Evolutionary conservation across 345 rosid species (phyloP), one percentile per base, ranked within the genome.

Genomic region (Syzygium oleosum): DNA sequence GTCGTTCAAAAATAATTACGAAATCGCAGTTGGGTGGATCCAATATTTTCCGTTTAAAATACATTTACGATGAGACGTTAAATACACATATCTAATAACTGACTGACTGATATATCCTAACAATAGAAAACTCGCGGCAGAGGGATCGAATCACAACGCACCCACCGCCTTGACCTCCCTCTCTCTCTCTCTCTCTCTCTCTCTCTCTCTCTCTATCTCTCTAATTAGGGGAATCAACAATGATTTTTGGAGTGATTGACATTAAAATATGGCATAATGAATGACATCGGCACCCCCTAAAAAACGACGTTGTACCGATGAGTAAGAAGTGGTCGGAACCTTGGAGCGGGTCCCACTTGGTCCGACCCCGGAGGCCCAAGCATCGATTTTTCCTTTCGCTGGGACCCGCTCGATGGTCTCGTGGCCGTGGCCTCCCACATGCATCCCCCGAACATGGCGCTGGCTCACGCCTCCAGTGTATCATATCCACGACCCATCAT

Each of bases 31-130:
- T 1, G 80, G 38, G 3, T 19, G 49, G 46, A 34, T 19, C 1
- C 25, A 1, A 73, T 11, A 34, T 73, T 13, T 73, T 73, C 38
- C 1, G 7, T 9, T 5, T 19, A 19, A 73, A 73, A 38, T 34
- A 19, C 21, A 19, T 19, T 73, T 34, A 5, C 14, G 7, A 73
- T 19, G 34, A 73, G 12, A 73, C 2, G 12, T 22, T 12, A 0
- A 0, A 19, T 38, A 4, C 13, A 5, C 1, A 4, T 5, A 38
- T 73, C 22, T 73, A 19, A 4, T 8, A 0, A 9, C 19, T 1
- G 11, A 34, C 4, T 4, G 1, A 2, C 13, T 7, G 6, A 14
- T 9, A 12, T 61, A 61, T n/a, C 14, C 7, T 14, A n/a, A 61
- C 0, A 5, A 34, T 34, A 21, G 43, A 73, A 73, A 73, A 10